phyloP scores from a whole-genome alignment of 257 asterid genomes.

The Plantago ovata region DNA sequence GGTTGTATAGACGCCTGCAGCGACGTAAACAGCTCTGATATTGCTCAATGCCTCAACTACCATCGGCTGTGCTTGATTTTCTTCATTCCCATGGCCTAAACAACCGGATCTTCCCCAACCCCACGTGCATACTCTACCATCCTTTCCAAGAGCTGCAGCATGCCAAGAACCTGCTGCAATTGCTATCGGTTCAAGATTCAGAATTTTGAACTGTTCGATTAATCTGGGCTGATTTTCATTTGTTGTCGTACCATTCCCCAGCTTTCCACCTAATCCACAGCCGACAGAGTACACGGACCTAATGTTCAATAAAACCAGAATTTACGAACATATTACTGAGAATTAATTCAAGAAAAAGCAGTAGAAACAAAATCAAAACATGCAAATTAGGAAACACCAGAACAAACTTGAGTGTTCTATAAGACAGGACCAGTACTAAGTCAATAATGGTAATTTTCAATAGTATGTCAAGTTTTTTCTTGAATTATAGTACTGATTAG shows the following conservation, averaged over 20 bases:
- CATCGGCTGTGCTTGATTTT: conserved; percentile 76
- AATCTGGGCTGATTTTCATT: conserved; percentile 87
- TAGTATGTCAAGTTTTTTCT: no score
- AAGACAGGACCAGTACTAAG: not conserved
- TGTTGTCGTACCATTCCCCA: conserved; percentile 76
- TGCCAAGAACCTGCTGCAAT: conserved; percentile 99
- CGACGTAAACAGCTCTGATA: conserved; percentile 78
- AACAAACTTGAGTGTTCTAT: no score
- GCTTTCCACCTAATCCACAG: conserved; percentile 98
- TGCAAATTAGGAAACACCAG: not conserved
- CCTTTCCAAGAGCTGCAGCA: conserved; percentile 93
- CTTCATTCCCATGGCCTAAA: conserved; percentile 96
- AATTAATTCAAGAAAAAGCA: not conserved
- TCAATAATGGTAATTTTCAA: no score
- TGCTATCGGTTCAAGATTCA: conserved; percentile 79
- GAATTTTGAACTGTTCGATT: conserved; percentile 61
- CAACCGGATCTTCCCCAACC: conserved; percentile 99
- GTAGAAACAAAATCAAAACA: not conserved
- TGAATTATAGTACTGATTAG: no score
- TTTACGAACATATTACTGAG: not conserved
- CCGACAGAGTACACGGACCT: conserved; percentile 99
- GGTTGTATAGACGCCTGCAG: conserved; percentile 91
- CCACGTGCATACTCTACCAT: conserved; percentile 98
- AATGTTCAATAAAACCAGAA: conserved; percentile 14
- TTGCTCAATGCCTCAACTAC: conserved; percentile 77